Conservation (phyloP, 331 rosid species). For the Stylosanthes scabra region DNA sequence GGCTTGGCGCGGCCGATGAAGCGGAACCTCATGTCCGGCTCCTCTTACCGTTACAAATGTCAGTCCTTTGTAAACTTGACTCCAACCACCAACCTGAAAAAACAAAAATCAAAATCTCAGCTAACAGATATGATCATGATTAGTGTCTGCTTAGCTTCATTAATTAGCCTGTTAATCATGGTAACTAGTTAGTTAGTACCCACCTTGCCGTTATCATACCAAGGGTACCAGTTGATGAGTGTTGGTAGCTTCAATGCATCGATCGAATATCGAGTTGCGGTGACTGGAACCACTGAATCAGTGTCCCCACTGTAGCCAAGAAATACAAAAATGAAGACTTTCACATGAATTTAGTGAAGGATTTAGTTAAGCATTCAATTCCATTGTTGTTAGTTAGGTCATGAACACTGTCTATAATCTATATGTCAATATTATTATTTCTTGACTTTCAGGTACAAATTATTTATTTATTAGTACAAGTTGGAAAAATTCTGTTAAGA, state of each 20-base stretch:
- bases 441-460: background rate
- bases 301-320: constrained; percentile 80
- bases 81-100: constrained; percentile 93
- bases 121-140: background rate
- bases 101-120: constrained; percentile 38
- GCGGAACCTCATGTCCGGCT: constrained; percentile 98
- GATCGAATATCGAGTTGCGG: constrained; percentile 90
- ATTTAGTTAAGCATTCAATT: background rate
- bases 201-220: constrained; percentile 91
- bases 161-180: constrained; percentile 16
- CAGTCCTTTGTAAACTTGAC: constrained; percentile 85
- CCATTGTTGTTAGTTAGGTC: background rate
- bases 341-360: background rate
- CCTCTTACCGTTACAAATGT: constrained; percentile 86
- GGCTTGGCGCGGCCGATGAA: constrained; percentile 85
- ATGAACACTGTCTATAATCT: too few relatives aligned
- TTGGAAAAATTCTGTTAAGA: background rate
- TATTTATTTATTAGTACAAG: too few relatives aligned
- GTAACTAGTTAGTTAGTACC: constrained; percentile 46
- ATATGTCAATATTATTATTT: background rate
- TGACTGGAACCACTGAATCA: constrained; percentile 88
- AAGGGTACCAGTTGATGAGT: constrained; percentile 78
- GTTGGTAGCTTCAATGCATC: constrained; percentile 90
- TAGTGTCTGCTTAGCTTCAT: too few relatives aligned
- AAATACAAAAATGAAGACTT: background rate